A percentile compares a stretch with the other conserved stretches of the same genome.
These are phyloP conservation scores for Thinopyrum elongatum DNA, from an alignment of 176 grass and related monocot genomes.

Conservation along the genomic window DNA sequence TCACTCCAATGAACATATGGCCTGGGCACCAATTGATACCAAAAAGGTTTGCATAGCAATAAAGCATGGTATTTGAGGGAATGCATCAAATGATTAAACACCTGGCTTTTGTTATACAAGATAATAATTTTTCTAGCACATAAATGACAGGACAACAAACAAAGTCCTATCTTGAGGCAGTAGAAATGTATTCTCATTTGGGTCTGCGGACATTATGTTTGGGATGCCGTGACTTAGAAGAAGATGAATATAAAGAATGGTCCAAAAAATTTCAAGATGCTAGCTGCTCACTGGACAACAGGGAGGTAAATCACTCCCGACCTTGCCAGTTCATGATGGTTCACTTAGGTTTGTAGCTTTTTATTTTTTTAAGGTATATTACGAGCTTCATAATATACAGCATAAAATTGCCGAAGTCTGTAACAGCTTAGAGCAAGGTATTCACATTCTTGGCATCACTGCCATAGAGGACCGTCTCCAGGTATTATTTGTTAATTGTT, in stretches of 20 bases:
- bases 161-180: conserved; percentile 63
- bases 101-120: conserved; percentile 11
- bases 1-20: not conserved
- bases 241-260: conserved; percentile 82
- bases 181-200: conserved; percentile 89
- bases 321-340: not conserved
- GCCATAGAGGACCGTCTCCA: conserved; percentile 93
- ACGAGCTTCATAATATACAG: conserved; percentile 38
- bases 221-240: conserved; percentile 71
- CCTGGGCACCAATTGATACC: not conserved
- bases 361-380: conserved; percentile 9
- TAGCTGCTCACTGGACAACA: conserved; percentile 69
- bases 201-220: conserved; percentile 87
- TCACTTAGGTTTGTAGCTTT: not conserved
- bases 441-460: conserved; percentile 89
- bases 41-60: not conserved
- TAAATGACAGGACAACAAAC: conserved; percentile 60
- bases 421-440: conserved; percentile 70
- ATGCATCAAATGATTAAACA: conserved; percentile 2
- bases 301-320: conserved; percentile 54
- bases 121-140: not conserved
- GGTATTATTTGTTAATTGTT: conserved; percentile 44
- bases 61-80: not conserved
- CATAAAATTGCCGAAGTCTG: conserved; percentile 67
- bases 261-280: conserved; percentile 75